Evolutionary conservation across 2,329 filamentous ascomycete species (phyloP).

Genomic region (Fusarium tupiense): DNA sequence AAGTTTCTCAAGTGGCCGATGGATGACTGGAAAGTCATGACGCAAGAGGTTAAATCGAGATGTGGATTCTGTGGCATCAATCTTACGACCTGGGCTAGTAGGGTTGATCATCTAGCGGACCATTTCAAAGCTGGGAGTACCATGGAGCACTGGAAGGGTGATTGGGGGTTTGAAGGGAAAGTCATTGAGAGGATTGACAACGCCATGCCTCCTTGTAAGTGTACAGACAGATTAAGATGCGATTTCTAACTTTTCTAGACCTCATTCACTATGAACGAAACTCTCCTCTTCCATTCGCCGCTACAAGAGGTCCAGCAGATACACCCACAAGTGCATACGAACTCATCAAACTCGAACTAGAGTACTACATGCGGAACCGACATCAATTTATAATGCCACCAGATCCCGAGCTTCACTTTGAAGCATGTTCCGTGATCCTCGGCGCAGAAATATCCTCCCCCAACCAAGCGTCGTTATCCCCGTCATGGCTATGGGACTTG

Average conservation of each 20-base stretch:
- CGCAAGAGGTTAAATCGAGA: slow-evolving; percentile 49
- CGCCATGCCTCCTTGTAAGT: slow-evolving; percentile 53
- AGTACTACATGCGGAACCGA: slow-evolving; percentile 29
- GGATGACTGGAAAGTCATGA: slow-evolving; percentile 51
- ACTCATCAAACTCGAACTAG: slow-evolving; percentile 29
- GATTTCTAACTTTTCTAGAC: slow-evolving; percentile 12
- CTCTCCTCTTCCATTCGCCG: slow-evolving; percentile 29
- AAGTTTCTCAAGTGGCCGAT: slow-evolving; percentile 48
- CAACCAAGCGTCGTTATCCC: slow-evolving; percentile 20
- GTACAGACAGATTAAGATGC: fast-evolving
- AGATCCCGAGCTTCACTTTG: slow-evolving; percentile 29
- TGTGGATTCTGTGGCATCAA: slow-evolving; percentile 54
- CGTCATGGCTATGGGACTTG: slow-evolving; percentile 30
- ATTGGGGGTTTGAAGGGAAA: slow-evolving; percentile 54
- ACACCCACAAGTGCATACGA: slow-evolving; percentile 36
- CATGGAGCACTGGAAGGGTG: slow-evolving; percentile 56
- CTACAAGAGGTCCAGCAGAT: slow-evolving; percentile 32
- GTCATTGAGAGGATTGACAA: slow-evolving; percentile 54
- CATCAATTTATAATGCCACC: slow-evolving; percentile 18
- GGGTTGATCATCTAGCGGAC: slow-evolving; percentile 52
- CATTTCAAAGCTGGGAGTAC: slow-evolving; percentile 54
- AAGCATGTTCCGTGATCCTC: slow-evolving; percentile 28
- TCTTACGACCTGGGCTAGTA: slow-evolving; percentile 50
- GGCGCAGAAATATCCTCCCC: slow-evolving; percentile 26
- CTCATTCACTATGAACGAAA: slow-evolving; percentile 37